Evolutionary conservation across 225 moss, liverwort and hornwort genomes (phyloP).

Genomic region (Sphagnum contortum): DNA sequence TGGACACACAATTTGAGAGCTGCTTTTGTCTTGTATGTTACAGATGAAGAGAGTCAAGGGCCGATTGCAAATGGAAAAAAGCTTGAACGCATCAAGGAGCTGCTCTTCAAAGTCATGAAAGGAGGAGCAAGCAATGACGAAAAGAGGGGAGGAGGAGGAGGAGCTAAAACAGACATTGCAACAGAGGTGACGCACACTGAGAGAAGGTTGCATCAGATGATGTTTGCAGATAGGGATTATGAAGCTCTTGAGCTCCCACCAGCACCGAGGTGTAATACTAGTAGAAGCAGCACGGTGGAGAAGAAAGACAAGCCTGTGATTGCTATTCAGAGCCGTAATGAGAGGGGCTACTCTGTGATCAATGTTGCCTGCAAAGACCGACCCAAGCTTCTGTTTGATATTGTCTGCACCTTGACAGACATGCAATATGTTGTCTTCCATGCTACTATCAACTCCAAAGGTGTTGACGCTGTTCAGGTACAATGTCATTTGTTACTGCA

Average conservation of each 20-base stretch:
- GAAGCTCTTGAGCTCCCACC: slow-evolving; percentile 8
- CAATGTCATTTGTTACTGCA: no score
- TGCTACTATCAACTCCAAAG: slow-evolving; percentile 13
- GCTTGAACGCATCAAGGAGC: slow-evolving; percentile 43
- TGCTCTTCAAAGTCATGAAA: slow-evolving; percentile 43
- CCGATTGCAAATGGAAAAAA: slow-evolving; percentile 52
- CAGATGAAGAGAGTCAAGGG: slow-evolving; percentile 58
- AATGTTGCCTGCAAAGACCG: slow-evolving; percentile 43
- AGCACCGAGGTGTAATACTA: background rate
- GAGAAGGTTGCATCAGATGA: slow-evolving; percentile 52
- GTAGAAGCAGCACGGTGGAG: background rate
- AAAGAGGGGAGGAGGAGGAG: slow-evolving; percentile 11
- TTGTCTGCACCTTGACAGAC: slow-evolving; percentile 62
- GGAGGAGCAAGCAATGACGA: slow-evolving; percentile 13
- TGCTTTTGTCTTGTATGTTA: slow-evolving; percentile 83
- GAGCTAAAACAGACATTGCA: slow-evolving; percentile 33
- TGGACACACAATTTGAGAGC: slow-evolving; percentile 91
- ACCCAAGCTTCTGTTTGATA: slow-evolving; percentile 57
- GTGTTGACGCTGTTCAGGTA: no score
- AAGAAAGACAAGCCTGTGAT: slow-evolving; percentile 16
- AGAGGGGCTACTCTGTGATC: slow-evolving; percentile 14
- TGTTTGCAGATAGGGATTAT: slow-evolving; percentile 47
- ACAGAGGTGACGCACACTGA: slow-evolving; percentile 44
- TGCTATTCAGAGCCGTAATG: slow-evolving; percentile 12
- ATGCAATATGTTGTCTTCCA: slow-evolving; percentile 58